Evolutionary conservation across 2,329 filamentous ascomycete species (phyloP), one percentile per base, ranked within the genome.

Genomic region (Lojkania enalia): DNA sequence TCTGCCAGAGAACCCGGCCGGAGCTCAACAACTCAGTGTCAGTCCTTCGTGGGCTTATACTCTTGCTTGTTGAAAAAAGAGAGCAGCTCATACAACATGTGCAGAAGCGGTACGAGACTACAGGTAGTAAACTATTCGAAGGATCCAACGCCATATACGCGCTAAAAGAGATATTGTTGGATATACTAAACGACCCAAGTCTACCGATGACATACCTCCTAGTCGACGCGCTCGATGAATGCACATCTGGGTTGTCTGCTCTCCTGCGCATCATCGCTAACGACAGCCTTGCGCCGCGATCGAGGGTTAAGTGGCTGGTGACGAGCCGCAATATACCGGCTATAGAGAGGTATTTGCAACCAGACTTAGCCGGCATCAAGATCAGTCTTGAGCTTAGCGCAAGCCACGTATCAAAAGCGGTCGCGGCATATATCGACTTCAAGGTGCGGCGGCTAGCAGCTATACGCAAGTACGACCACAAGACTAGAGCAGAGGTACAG

Each of bases 1-100:
- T 78, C 55, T 33, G 30, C 30, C 30, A 33, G 16, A 16, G 9
- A 11, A 27, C 23, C 23, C 7, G 23, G n/a, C 23, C 23, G 23
- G 23, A 27, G 23, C 23, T 27, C 23, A 75, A 33, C 30, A 33
- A 16, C 30, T 9, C 30, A 11, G 15, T 15, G 9, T 11, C 30
- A 11, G 30, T 33, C 9, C 15, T 33, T 11, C 30, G 30, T 7
- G 30, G 30, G 30, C 30, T 33, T 7, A 11, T 33, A 11, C 16
- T 11, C 30, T 7, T 33, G 15, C 15, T 33, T 15, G 15, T 33
- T 7, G 15, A 11, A 7, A 9, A 33, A 16, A 11, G 16, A 16
- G 9, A 11, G 30, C 7, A 7, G 9, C 30, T 33, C 15, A 16
- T 33, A 33, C 15, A 11, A 15, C 30, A 33, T 16, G 15, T 33